Conservation (phyloP, 1,139 yeast species). For the Candida albicans region DNA sequence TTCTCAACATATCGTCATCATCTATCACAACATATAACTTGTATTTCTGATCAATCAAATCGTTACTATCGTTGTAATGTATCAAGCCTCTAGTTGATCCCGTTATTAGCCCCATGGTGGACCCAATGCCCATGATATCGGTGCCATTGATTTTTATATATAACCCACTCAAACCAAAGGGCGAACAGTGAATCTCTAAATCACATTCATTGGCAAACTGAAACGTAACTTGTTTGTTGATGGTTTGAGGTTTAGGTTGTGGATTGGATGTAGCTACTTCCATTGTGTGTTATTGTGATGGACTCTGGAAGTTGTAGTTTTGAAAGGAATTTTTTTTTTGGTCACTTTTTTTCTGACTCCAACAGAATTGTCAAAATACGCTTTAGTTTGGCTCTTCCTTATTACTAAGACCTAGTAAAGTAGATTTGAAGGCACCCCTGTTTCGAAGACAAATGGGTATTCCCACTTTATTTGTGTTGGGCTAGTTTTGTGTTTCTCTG, state of each 20-base stretch:
- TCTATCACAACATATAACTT: slow-evolving; percentile 54
- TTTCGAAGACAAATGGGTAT: no score
- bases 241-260: neutral
- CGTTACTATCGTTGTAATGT: slow-evolving; percentile 52
- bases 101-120: slow-evolving; percentile 58
- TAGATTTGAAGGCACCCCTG: no score
- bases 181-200: slow-evolving; percentile 57
- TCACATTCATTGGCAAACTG: slow-evolving; percentile 55
- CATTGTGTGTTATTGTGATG: slow-evolving; percentile 1
- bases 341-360: neutral
- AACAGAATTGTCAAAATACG: no score
- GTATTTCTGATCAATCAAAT: slow-evolving; percentile 49
- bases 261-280: slow-evolving; percentile 3
- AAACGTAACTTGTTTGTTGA: slow-evolving; percentile 30
- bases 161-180: slow-evolving; percentile 57
- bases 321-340: neutral
- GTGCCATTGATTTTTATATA: slow-evolving; percentile 54
- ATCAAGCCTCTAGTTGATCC: slow-evolving; percentile 53
- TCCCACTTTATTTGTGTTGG: no score
- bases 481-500: neutral
- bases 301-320: neutral
- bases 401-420: no score
- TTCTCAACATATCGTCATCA: slow-evolving; percentile 48
- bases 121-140: slow-evolving; percentile 55
- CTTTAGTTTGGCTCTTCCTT: no score